These are phyloP conservation scores for Ilyonectria destructans DNA, from an alignment of 2,329 filamentous ascomycete species.

Conservation along the genomic window DNA sequence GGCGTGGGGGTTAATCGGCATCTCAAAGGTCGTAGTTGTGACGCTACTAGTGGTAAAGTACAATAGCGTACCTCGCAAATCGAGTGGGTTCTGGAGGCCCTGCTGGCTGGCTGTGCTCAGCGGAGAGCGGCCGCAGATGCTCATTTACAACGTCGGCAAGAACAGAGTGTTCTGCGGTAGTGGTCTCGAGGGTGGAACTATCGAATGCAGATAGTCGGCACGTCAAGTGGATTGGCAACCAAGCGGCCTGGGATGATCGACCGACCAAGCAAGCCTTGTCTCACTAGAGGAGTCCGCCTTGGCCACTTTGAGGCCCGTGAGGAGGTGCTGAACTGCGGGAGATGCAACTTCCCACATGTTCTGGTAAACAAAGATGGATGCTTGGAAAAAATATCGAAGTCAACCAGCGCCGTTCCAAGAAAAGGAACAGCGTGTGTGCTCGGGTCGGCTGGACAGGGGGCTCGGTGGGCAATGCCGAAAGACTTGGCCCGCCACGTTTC, in stretches of 20 bases:
- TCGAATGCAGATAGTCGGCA: slow-evolving; percentile 37
- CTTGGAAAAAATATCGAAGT: slow-evolving; percentile 39
- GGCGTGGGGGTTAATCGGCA: slow-evolving; percentile 38
- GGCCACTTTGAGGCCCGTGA: slow-evolving; percentile 46
- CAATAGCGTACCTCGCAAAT: slow-evolving; percentile 6
- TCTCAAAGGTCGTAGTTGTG: slow-evolving; percentile 22
- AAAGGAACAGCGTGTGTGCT: slow-evolving; percentile 12
- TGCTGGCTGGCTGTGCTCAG: slow-evolving; percentile 9
- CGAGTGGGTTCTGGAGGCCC: slow-evolving; percentile 11
- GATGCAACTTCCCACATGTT: slow-evolving; percentile 39
- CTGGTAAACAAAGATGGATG: slow-evolving; percentile 40
- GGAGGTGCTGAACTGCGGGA: slow-evolving; percentile 41
- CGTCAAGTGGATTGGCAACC: slow-evolving; percentile 36
- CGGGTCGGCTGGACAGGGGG: slow-evolving; percentile 1
- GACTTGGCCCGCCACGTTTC: slow-evolving; percentile 20
- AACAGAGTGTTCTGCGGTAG: slow-evolving; percentile 12
- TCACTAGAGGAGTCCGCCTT: slow-evolving; percentile 41
- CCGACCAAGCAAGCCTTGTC: slow-evolving; percentile 47
- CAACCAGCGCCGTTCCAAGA: slow-evolving; percentile 10
- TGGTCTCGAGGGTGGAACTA: slow-evolving; percentile 29
- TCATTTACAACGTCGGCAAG: slow-evolving; percentile 11
- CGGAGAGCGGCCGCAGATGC: slow-evolving; percentile 20
- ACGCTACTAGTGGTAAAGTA: slow-evolving; percentile 12
- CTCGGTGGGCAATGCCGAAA: slow-evolving; percentile 20
- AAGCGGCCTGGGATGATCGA: slow-evolving; percentile 44